Percentiles rank a stretch among this genome's conserved stretches.
Conservation (phyloP, 2,329 filamentous ascomycete genomes). For the Waltergamsia citrina region DNA sequence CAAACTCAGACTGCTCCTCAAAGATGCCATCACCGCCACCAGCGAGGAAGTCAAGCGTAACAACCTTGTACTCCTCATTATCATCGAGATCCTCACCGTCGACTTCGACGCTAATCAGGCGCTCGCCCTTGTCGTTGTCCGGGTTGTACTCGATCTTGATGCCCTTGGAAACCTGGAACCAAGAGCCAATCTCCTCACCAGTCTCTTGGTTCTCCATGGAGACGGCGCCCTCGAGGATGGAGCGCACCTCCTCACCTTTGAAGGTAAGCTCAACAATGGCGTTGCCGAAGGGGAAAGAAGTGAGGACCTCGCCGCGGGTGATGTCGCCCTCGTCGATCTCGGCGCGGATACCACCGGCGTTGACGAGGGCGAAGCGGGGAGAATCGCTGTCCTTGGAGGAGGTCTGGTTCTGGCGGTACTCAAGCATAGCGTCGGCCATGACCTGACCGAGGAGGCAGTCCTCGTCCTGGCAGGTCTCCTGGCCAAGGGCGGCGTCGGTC, state of each 20-base stretch:
- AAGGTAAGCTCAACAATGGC: conserved; percentile 48
- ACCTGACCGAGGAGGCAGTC: conserved; percentile 51
- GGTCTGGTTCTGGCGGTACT: conserved; percentile 44
- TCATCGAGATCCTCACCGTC: conserved; percentile 36
- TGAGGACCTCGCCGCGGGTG: conserved; percentile 54
- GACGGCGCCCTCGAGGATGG: conserved; percentile 49
- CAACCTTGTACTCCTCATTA: conserved; percentile 39
- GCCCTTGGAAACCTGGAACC: conserved; percentile 50
- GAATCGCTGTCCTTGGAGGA: conserved; percentile 19
- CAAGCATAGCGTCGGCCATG: conserved; percentile 49
- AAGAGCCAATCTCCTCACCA: conserved; percentile 40
- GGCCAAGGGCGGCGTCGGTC: conserved; percentile 46
- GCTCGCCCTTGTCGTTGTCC: conserved; percentile 32
- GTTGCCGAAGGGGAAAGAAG: conserved; percentile 58
- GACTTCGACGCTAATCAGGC: conserved; percentile 43
- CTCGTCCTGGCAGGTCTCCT: conserved; percentile 43
- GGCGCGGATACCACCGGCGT: conserved; percentile 54
- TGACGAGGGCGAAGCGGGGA: conserved; percentile 50
- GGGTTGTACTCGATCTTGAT: conserved; percentile 50
- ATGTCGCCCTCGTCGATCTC: conserved; percentile 52
- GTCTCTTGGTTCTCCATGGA: conserved; percentile 45
- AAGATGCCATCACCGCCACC: conserved; percentile 56
- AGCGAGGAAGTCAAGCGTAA: conserved; percentile 55
- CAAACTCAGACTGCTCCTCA: conserved; percentile 22
- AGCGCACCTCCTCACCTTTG: conserved; percentile 43